Percentiles rank a stretch among this genome's conserved stretches.
Evolutionary conservation across 495 filamentous ascomycete species (phyloP).

Genomic region (Aspergillus mulundensis): DNA sequence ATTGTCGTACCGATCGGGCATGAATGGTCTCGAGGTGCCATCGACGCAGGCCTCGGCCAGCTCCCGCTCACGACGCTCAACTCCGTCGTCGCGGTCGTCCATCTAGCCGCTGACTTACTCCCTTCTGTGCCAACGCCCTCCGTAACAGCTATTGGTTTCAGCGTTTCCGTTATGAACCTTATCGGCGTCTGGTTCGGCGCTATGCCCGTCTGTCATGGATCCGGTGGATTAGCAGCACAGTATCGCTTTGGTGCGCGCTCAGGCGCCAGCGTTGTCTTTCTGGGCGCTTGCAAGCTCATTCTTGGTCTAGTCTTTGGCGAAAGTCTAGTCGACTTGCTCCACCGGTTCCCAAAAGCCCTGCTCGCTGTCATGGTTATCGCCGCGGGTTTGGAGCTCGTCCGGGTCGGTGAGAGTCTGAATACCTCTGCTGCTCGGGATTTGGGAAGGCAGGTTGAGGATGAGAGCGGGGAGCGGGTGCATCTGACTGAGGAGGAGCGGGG

Average conservation of each 20-base stretch:
- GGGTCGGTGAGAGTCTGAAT: slow-evolving; percentile 79
- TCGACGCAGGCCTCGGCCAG: slow-evolving; percentile 71
- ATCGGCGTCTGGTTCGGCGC: slow-evolving; percentile 84
- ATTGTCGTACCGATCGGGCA: slow-evolving; percentile 39
- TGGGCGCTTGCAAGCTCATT: slow-evolving; percentile 71
- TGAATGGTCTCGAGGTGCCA: slow-evolving; percentile 45
- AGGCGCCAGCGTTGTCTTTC: slow-evolving; percentile 73
- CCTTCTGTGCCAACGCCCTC: slow-evolving; percentile 62
- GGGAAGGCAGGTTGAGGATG: slow-evolving; percentile 21
- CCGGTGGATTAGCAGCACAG: slow-evolving; percentile 84
- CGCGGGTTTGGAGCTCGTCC: slow-evolving; percentile 78
- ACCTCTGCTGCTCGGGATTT: slow-evolving; percentile 62
- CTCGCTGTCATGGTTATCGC: slow-evolving; percentile 86
- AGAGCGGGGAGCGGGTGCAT: slow-evolving; percentile 31
- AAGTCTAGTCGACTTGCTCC: slow-evolving; percentile 60
- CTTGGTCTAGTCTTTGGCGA: slow-evolving; percentile 72
- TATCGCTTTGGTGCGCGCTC: slow-evolving; percentile 87
- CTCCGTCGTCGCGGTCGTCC: slow-evolving; percentile 79
- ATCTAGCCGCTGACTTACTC: slow-evolving; percentile 69
- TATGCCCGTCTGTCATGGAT: slow-evolving; percentile 95
- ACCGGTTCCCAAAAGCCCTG: slow-evolving; percentile 65
- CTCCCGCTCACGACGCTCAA: slow-evolving; percentile 88
- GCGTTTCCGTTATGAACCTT: slow-evolving; percentile 78
- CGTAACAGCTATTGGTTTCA: slow-evolving; percentile 70
- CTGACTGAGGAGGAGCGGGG: slow-evolving; percentile 58